Conservation (phyloP, 2,329 filamentous ascomycete species). For the Colletotrichum nymphaeae region DNA sequence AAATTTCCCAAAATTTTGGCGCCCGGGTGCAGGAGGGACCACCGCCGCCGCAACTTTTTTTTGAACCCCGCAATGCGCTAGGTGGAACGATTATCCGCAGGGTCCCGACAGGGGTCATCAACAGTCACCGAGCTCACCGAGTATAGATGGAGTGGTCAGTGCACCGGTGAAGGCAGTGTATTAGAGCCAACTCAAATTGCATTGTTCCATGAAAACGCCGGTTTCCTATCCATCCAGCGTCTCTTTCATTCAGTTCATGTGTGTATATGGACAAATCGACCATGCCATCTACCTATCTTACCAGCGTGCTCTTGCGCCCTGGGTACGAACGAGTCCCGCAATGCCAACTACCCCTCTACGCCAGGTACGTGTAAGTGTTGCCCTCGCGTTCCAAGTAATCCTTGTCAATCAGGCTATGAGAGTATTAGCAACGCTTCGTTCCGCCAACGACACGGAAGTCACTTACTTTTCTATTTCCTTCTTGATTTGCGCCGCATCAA, state of each 20-base stretch:
- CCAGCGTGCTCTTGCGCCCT: slow-evolving; percentile 1
- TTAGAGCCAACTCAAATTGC: background rate
- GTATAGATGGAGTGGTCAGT: background rate
- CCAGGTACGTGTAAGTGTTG: slow-evolving; percentile 77
- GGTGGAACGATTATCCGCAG: slow-evolving; percentile 38
- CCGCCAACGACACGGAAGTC: background rate
- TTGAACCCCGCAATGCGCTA: slow-evolving; percentile 39
- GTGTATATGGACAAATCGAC: background rate
- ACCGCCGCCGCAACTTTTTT: slow-evolving; percentile 35
- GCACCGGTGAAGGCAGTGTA: background rate
- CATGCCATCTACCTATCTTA: background rate
- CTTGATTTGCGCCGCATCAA: slow-evolving; percentile 92
- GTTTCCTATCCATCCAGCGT: background rate
- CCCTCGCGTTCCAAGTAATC: slow-evolving; percentile 90
- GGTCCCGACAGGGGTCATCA: slow-evolving; percentile 8
- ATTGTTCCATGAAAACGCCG: background rate
- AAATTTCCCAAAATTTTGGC: slow-evolving; percentile 35
- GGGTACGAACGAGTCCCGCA: background rate
- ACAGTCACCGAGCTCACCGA: background rate
- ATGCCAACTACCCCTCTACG: slow-evolving; percentile 53
- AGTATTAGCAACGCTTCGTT: slow-evolving; percentile 41
- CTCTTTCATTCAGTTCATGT: background rate
- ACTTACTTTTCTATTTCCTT: slow-evolving; percentile 93
- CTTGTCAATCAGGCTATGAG: slow-evolving; percentile 83
- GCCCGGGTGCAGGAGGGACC: slow-evolving; percentile 12